A percentile compares a stretch with the other conserved stretches of the same genome.
phyloP scores from a whole-genome alignment of 139 green algal genomes.

The Asterochloris erici region DNA sequence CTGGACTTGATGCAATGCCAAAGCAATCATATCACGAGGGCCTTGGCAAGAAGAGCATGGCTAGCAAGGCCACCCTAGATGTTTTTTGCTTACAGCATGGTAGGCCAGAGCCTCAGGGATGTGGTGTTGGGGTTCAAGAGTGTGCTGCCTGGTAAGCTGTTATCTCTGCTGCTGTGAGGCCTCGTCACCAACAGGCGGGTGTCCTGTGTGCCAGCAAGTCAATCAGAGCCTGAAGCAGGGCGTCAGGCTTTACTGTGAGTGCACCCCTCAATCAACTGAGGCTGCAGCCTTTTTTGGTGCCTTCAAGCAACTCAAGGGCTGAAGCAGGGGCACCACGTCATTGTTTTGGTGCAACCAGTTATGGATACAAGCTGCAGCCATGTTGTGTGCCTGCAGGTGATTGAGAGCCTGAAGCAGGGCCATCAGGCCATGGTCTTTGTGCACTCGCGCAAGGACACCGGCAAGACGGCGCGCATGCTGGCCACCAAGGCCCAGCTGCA shows the following conservation, averaged over 20 bases:
- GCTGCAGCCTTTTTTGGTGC: neutral
- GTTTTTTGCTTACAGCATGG: too few relatives aligned
- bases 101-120: too few relatives aligned
- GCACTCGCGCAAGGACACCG: constrained; percentile 95
- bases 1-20: too few relatives aligned
- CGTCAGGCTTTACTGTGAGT: constrained; percentile 99
- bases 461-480: constrained; percentile 85
- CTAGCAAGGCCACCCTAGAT: too few relatives aligned
- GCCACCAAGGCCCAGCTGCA: constrained; percentile 49
- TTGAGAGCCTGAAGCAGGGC: constrained; percentile 72
- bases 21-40: too few relatives aligned
- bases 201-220: constrained; percentile 43
- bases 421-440: constrained; percentile 99
- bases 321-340: constrained; percentile 87
- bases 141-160: too few relatives aligned
- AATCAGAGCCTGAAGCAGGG: constrained; percentile 72
- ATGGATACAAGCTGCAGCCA: constrained; percentile 79
- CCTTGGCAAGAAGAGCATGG: too few relatives aligned
- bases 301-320: constrained; percentile 73
- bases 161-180: too few relatives aligned
- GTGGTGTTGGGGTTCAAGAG: too few relatives aligned
- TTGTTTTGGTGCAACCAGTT: constrained; percentile 98
- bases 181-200: neutral
- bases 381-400: constrained; percentile 45
- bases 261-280: constrained; percentile 94